These are phyloP conservation scores for Claviceps humidiphila DNA, from an alignment of 2,329 filamentous ascomycete genomes.

Conservation along the genomic window DNA sequence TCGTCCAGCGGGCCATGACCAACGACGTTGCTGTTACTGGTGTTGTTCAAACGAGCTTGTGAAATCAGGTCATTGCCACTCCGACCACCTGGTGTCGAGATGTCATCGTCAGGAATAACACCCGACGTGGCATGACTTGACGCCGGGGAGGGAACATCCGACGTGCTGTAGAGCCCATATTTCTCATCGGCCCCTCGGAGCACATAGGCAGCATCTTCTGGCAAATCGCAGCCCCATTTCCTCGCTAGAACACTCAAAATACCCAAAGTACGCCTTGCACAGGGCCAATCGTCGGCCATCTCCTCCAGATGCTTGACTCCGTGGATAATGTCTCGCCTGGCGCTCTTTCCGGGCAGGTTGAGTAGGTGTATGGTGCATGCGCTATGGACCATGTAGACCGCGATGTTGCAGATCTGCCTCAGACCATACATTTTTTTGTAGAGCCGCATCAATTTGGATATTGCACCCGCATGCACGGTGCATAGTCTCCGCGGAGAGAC, in stretches of 20 bases:
- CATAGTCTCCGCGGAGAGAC: constrained; percentile 86
- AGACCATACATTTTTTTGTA: constrained; percentile 89
- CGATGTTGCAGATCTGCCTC: constrained; percentile 90
- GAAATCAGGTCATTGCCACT: constrained; percentile 22
- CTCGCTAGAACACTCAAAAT: constrained; percentile 74
- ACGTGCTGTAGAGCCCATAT: constrained; percentile 58
- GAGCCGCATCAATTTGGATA: constrained; percentile 85
- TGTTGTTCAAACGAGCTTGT: constrained; percentile 12
- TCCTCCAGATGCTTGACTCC: constrained; percentile 87
- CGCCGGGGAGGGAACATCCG: constrained; percentile 44
- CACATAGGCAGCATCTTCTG: constrained; percentile 65
- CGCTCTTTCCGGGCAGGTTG: constrained; percentile 84
- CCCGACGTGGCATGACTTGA: constrained; percentile 21
- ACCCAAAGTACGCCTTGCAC: constrained; percentile 69
- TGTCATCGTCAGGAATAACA: constrained; percentile 14
- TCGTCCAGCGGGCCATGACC: constrained; percentile 5
- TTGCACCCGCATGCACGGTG: constrained; percentile 74
- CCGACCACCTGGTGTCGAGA: constrained; percentile 16
- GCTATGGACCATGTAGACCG: constrained; percentile 88
- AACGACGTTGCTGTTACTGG: not conserved
- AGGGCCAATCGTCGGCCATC: constrained; percentile 89
- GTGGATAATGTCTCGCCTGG: constrained; percentile 77
- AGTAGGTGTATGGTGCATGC: constrained; percentile 91
- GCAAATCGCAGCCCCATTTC: constrained; percentile 83
- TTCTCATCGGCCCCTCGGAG: constrained; percentile 68